Evolutionary conservation across 352 stramenopile species (phyloP).

Genomic region (Phytophthora sp.): DNA sequence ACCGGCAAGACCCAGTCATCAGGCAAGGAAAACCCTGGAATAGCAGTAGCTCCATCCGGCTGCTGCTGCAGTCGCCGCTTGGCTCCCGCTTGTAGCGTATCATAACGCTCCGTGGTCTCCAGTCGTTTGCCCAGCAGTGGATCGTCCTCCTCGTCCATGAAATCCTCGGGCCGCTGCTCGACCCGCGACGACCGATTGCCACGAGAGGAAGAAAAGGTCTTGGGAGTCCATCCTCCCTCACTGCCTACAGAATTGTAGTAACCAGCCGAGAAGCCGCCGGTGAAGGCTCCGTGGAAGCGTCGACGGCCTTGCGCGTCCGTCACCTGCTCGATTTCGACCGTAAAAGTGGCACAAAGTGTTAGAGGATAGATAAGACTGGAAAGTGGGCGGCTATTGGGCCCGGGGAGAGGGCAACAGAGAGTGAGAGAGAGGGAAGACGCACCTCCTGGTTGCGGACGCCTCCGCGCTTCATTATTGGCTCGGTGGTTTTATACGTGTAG

Average conservation of each 20-base stretch:
- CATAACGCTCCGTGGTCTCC: conserved; percentile 71
- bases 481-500: not conserved
- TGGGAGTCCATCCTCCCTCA: conserved; percentile 89
- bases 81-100: conserved; percentile 52
- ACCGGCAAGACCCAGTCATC: conserved; percentile 78
- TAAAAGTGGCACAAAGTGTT: not conserved
- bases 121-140: conserved; percentile 84
- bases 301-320: conserved; percentile 74
- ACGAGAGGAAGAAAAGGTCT: conserved; percentile 85
- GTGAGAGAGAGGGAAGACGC: conserved; percentile 11
- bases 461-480: conserved; percentile 58
- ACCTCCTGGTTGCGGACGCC: conserved; percentile 69
- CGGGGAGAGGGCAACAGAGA: too few species aligned
- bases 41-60: conserved; percentile 17
- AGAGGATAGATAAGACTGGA: not conserved
- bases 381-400: too few species aligned
- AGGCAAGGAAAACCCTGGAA: conserved; percentile 56
- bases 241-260: conserved; percentile 95
- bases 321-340: conserved; percentile 39
- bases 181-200: conserved; percentile 37
- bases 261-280: conserved; percentile 92
- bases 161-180: conserved; percentile 88
- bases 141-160: conserved; percentile 95
- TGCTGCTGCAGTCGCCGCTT: conserved; percentile 44
- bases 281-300: conserved; percentile 95